Evolutionary conservation across 345 rosid species (phyloP).

Genomic region (Populus deltoides): DNA sequence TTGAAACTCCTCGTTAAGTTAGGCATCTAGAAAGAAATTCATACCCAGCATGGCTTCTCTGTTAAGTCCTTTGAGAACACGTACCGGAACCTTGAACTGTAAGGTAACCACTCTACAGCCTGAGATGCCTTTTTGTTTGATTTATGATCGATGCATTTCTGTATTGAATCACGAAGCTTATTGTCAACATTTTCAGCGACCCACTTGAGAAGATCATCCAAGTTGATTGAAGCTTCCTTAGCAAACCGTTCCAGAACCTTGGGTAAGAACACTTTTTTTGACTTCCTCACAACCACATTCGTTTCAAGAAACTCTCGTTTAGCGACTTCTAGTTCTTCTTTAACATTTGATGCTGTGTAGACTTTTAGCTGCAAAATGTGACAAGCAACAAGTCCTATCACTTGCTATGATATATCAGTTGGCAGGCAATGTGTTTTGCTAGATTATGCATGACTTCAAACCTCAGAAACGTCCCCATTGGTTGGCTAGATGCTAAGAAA

Average conservation of each 20-base stretch:
- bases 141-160: slow-evolving; percentile 49
- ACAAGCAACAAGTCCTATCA: too few relatives aligned
- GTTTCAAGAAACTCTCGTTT: slow-evolving; percentile 68
- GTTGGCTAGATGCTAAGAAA: too few relatives aligned
- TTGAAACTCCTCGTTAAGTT: slow-evolving; percentile 2
- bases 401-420: too few relatives aligned
- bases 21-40: slow-evolving; percentile 19
- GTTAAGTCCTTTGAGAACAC: slow-evolving; percentile 65
- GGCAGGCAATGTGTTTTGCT: too few relatives aligned
- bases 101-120: slow-evolving; percentile 69
- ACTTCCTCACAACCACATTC: slow-evolving; percentile 52
- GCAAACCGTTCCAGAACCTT: slow-evolving; percentile 65
- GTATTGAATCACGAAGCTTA: slow-evolving; percentile 57
- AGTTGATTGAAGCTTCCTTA: slow-evolving; percentile 57
- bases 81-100: slow-evolving; percentile 68
- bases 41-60: slow-evolving; percentile 55
- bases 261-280: slow-evolving; percentile 66
- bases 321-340: slow-evolving; percentile 61
- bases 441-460: too few relatives aligned
- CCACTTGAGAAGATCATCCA: slow-evolving; percentile 63
- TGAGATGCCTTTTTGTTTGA: slow-evolving; percentile 54
- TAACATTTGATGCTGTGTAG: slow-evolving; percentile 58
- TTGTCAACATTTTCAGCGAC: slow-evolving; percentile 50
- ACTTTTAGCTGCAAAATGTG: slow-evolving; percentile 51
- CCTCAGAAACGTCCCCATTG: too few relatives aligned